These are phyloP conservation scores for Colletotrichum lindemuthianum DNA, from an alignment of 2,329 filamentous ascomycete species.

Conservation along the genomic window DNA sequence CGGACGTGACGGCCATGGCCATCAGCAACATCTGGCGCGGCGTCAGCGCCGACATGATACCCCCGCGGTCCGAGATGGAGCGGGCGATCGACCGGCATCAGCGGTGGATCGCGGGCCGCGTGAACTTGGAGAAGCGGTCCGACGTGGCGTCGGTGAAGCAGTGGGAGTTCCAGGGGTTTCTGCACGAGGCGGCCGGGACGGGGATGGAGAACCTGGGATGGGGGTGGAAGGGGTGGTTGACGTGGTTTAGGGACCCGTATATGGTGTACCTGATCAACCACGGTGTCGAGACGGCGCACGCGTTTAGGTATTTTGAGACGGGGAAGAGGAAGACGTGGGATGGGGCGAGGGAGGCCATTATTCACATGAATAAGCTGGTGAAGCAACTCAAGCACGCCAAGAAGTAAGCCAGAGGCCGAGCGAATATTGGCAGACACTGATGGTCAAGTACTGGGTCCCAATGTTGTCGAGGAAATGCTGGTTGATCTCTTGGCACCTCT, in stretches of 20 bases:
- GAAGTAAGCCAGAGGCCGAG: background rate
- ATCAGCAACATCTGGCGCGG: slow-evolving; percentile 52
- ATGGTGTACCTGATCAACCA: slow-evolving; percentile 51
- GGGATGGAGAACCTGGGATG: slow-evolving; percentile 54
- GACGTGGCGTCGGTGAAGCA: slow-evolving; percentile 39
- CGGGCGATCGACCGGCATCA: slow-evolving; percentile 41
- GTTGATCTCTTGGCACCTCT: too few relatives aligned
- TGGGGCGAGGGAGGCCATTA: slow-evolving; percentile 49
- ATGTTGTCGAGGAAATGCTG: too few relatives aligned
- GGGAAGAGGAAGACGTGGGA: slow-evolving; percentile 51
- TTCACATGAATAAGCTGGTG: slow-evolving; percentile 43
- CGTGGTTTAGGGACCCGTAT: slow-evolving; percentile 50
- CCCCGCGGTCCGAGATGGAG: slow-evolving; percentile 43
- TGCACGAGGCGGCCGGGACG: slow-evolving; percentile 52
- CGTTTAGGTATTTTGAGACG: slow-evolving; percentile 53
- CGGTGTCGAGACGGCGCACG: slow-evolving; percentile 52
- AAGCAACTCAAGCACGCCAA: slow-evolving; percentile 39
- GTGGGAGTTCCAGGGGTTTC: slow-evolving; percentile 47
- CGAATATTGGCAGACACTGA: background rate
- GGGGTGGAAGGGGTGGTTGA: slow-evolving; percentile 52
- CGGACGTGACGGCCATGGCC: slow-evolving; percentile 51
- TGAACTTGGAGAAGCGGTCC: slow-evolving; percentile 37
- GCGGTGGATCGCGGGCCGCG: slow-evolving; percentile 41
- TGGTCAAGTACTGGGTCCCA: too few relatives aligned
- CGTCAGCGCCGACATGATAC: slow-evolving; percentile 41